Evolutionary conservation across 2,329 filamentous ascomycete genomes (phyloP).

Genomic region (Sclerotinia glacialis): DNA sequence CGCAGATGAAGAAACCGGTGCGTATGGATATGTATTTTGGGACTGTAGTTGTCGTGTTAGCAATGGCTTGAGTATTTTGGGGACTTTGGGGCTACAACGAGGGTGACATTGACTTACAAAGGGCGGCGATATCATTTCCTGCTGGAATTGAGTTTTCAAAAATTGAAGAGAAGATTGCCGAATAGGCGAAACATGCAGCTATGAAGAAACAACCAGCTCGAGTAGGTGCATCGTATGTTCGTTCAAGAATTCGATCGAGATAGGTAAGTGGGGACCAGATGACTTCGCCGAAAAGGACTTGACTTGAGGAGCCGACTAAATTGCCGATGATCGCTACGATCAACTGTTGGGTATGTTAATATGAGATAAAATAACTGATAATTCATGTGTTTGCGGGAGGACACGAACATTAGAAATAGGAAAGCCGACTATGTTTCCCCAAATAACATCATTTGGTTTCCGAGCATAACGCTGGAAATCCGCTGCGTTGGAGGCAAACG

Average conservation of each 20-base stretch:
- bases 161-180: slow-evolving; percentile 45
- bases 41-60: slow-evolving; percentile 19
- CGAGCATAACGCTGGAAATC: slow-evolving; percentile 47
- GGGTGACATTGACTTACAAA: slow-evolving; percentile 26
- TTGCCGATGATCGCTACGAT: slow-evolving; percentile 44
- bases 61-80: neutral
- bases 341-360: slow-evolving; percentile 23
- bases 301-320: slow-evolving; percentile 40
- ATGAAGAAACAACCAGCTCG: slow-evolving; percentile 45
- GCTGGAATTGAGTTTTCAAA: slow-evolving; percentile 46
- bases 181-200: slow-evolving; percentile 44
- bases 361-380: accelerated
- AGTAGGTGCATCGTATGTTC: slow-evolving; percentile 40
- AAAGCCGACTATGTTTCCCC: slow-evolving; percentile 45
- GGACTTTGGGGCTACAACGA: no score
- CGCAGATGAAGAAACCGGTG: slow-evolving; percentile 43
- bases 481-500: slow-evolving; percentile 44
- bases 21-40: slow-evolving; percentile 44
- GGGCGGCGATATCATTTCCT: slow-evolving; percentile 42
- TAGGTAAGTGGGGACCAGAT: slow-evolving; percentile 42
- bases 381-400: neutral
- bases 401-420: slow-evolving; percentile 40
- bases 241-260: slow-evolving; percentile 41
- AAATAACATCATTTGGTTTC: slow-evolving; percentile 43
- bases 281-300: slow-evolving; percentile 39